Evolutionary conservation across 139 green algal genomes (phyloP), one percentile per base, ranked within the genome.

Genomic region (Nannochloris sp.): DNA sequence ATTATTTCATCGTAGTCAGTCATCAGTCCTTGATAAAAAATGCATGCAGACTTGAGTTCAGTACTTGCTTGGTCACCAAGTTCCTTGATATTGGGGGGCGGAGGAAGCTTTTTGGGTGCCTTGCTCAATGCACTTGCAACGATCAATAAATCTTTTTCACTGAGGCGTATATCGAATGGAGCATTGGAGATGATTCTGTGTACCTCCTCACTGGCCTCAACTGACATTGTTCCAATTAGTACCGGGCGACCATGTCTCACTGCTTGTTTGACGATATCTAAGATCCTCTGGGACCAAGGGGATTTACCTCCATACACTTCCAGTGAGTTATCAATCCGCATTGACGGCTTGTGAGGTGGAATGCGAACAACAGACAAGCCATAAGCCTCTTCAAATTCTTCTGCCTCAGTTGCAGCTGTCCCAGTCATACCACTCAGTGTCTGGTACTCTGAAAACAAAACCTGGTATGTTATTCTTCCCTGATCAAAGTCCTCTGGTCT

Each of bases 181-280:
- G 23, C 56, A 27, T 50, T 21, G 8, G 21, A 21, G 15, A 64
- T 25, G 19, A 64, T 31, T 44, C 36, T 19, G 7, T 37, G 59
- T 49, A 86, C 34, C 18, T 69, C 18, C 54, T 85, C 72, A 10
- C 73, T 83, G 27, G 87, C 67, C 19, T 78, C 68, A n/a, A 93
- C 81, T 18, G 72, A 87, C 31, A 72, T 82, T 19, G 91, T 96
- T 18, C 90, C 91, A 16, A 98, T 88, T 14, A 97, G 81, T 56
- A 96, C 82, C 0, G 91, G 91, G 37, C 82, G 80, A 14, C 71
- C 44, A n/a, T 56, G 44, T 11, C 24, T 15, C 36, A 71, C 27
- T 24, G 70, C 60, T 19, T 71, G 37, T 0, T 34, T 25, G 37
- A 83, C n/a, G 43, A 78, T 48, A 14, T 19, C 1, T 4, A 48